A percentile compares a stretch with the other conserved stretches of the same genome.
Conservation (phyloP, 441 rosid species). For the Capsella rubella region DNA sequence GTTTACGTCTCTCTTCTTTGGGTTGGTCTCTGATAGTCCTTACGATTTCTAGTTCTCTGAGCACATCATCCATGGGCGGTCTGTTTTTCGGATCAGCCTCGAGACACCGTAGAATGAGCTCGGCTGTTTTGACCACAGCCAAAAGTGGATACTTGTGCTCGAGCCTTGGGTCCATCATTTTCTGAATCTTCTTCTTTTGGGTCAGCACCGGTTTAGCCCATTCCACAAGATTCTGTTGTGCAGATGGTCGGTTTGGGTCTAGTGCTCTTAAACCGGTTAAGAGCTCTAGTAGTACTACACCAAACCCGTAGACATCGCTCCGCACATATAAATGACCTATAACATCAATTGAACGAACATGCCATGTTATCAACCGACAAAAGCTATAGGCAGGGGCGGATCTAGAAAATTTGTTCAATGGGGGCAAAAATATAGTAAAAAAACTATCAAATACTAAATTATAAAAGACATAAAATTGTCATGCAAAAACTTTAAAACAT, state of each 20-base stretch:
- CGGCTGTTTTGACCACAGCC: constrained; percentile 59
- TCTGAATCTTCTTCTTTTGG: constrained; percentile 59
- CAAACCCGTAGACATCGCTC: constrained; percentile 94
- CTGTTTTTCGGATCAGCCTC: constrained; percentile 68
- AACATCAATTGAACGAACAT: neutral
- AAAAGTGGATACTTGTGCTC: constrained; percentile 58
- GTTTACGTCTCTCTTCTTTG: constrained; percentile 43
- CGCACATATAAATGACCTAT: constrained; percentile 81
- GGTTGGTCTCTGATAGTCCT: constrained; percentile 47
- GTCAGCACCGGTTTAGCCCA: constrained; percentile 63
- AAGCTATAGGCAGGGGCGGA: too few species aligned
- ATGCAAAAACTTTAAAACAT: too few species aligned
- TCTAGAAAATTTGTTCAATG: too few species aligned
- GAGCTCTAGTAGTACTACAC: constrained; percentile 81
- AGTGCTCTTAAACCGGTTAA: constrained; percentile 71
- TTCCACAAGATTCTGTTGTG: constrained; percentile 59
- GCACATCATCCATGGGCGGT: constrained; percentile 77
- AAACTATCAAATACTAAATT: too few species aligned
- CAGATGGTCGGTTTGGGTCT: constrained; percentile 62
- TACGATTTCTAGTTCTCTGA: constrained; percentile 50
- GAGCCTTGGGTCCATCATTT: constrained; percentile 73
- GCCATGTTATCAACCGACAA: too few species aligned
- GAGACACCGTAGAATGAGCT: constrained; percentile 60
- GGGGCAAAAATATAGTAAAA: too few species aligned
- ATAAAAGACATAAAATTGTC: too few species aligned